These are phyloP conservation scores for Globisporangium uncinulatum DNA, from an alignment of 352 stramenopile species.

Conservation along the genomic window DNA sequence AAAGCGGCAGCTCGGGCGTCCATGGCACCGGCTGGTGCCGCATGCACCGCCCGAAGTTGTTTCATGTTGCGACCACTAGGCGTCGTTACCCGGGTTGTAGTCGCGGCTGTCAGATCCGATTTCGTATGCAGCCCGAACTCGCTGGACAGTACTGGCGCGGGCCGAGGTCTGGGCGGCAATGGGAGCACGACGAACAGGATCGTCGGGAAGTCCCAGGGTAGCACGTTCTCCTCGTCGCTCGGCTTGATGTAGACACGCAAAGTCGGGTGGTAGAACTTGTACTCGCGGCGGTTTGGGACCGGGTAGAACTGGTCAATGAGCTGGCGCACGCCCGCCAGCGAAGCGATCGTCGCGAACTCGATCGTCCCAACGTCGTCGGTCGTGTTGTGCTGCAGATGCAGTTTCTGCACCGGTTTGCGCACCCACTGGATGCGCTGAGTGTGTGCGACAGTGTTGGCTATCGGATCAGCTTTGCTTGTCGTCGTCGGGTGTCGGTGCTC, in stretches of 20 bases:
- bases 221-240: slow-evolving; percentile 8
- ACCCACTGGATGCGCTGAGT: slow-evolving; percentile 18
- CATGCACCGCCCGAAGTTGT: neutral
- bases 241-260: slow-evolving; percentile 5
- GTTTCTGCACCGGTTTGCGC: slow-evolving; percentile 12
- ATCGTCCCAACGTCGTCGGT: slow-evolving; percentile 14
- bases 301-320: slow-evolving; percentile 31
- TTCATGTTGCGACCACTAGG: too few species aligned
- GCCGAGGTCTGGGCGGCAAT: neutral
- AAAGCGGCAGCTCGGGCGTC: neutral
- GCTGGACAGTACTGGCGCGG: neutral
- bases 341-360: slow-evolving; percentile 21
- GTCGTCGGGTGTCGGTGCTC: neutral
- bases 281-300: slow-evolving; percentile 16
- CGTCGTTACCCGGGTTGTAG: neutral
- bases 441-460: neutral
- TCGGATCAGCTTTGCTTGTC: neutral
- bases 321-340: slow-evolving; percentile 17
- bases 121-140: neutral
- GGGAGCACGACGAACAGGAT: slow-evolving; percentile 10
- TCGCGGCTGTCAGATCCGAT: neutral
- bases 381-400: neutral
- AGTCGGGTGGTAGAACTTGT: slow-evolving; percentile 21
- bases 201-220: slow-evolving; percentile 7
- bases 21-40: neutral